A percentile compares a stretch with the other conserved stretches of the same genome.
phyloP scores from a whole-genome alignment of 495 filamentous ascomycete genomes.

The Cercophora scortea region DNA sequence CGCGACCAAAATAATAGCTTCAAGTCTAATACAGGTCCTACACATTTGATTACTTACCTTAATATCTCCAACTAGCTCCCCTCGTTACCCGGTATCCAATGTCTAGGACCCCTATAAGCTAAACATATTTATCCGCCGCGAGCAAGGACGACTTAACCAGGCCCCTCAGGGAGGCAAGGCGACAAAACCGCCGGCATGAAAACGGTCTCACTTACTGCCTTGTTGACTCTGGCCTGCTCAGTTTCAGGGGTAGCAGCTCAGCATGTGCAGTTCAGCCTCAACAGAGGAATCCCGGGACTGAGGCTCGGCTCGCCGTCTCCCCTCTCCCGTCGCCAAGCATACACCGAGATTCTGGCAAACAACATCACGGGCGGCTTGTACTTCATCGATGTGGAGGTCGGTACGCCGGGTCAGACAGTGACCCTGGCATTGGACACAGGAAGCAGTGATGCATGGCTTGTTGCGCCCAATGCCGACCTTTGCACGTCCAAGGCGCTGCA shows the following conservation, averaged over 20 bases:
- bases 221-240: constrained; percentile 14
- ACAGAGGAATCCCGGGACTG: constrained; percentile 12
- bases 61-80: no score
- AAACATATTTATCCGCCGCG: no score
- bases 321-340: constrained; percentile 17
- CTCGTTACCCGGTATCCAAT: no score
- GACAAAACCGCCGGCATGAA: constrained; percentile 7
- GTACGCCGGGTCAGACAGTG: constrained; percentile 57
- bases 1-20: no score
- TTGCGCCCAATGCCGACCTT: constrained; percentile 32
- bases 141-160: neutral
- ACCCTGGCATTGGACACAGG: constrained; percentile 62
- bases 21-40: no score
- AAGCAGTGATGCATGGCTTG: constrained; percentile 81
- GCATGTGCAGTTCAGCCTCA: constrained; percentile 14
- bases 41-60: no score
- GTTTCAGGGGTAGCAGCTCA: no score
- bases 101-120: no score
- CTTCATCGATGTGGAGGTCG: constrained; percentile 58
- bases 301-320: constrained; percentile 8
- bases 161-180: neutral
- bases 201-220: neutral
- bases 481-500: constrained; percentile 30
- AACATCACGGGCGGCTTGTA: constrained; percentile 49
- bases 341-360: constrained; percentile 32